Evolutionary conservation across 192 early-diverging fungal species (phyloP), one percentile per base, ranked within the genome.

Genomic region (Gamsiella multidivaricata): DNA sequence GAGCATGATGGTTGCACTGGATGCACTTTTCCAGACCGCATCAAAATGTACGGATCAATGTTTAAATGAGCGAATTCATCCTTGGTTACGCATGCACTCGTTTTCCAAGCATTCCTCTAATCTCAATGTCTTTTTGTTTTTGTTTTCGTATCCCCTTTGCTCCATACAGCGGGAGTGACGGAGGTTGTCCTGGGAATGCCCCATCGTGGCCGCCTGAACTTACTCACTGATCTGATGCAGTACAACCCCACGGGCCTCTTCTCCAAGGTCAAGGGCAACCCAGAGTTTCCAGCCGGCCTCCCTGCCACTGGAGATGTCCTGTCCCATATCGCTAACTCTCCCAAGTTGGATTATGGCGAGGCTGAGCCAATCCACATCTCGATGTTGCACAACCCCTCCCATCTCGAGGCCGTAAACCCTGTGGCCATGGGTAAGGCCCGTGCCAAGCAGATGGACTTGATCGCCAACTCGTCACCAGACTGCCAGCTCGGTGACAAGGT

Each of bases 391-490:
- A 98, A 98, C 81, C 97, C 97, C 14, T 97, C 96, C 5, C 97
- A 98, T 73, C 83, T 98, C n/a, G 97, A 94, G 75, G 95, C 97
- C 3, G 93, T 95, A 32, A 98, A 98, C 84, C 95, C 97, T 0
- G 95, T 98, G 2, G 95, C 95, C 26, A 89, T 96, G 81, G 97
- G 97, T 41, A 97, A 98, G 71, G 94, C 96, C 0, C 91, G 97
- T 14, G 95, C 97, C 31, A 92, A 94, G 80, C 97, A 98, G 70
- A 96, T 98, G 89, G 85, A 88, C 36, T 70, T 89, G 34, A 80
- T 84, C 52, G 86, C 84, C 41, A 87, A 82, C 54, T 91, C 87
- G 10, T 82, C 87, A 17, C 81, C 84, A 8, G 83, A 86, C 46
- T 98, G 97, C 73, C 88, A 88, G 28, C 86, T 98, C 28, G 97